phyloP scores from a whole-genome alignment of 371 early-diverging fungal genomes.

The Mortierella sp. region DNA sequence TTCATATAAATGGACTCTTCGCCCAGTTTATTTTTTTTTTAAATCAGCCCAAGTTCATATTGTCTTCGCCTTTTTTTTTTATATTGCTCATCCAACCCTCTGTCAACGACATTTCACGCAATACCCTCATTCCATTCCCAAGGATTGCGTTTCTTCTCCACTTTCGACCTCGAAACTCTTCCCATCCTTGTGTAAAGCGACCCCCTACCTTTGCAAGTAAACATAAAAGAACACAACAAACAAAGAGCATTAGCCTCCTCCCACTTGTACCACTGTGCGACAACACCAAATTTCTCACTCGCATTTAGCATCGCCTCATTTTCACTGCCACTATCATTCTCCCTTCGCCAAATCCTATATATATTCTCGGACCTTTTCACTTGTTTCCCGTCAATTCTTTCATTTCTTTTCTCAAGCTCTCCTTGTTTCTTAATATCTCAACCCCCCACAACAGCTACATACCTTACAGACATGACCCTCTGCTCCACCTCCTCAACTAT shows the following conservation, averaged over 20 bases:
- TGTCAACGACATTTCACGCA: slow-evolving; percentile 22
- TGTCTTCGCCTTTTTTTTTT: background rate
- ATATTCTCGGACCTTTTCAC: slow-evolving; percentile 9
- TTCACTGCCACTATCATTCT: background rate
- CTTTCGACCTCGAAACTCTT: background rate
- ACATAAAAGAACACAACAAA: background rate
- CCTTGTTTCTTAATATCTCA: slow-evolving; percentile 5
- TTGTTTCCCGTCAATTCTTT: slow-evolving; percentile 4
- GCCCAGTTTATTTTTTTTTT: background rate
- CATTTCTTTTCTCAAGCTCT: slow-evolving; percentile 1
- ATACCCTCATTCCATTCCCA: background rate
- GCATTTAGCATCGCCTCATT: background rate
- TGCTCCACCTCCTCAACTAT: slow-evolving; percentile 18
- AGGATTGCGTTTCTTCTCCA: background rate
- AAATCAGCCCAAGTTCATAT: background rate
- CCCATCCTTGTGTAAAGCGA: background rate
- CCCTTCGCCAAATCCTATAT: background rate
- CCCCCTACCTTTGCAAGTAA: background rate
- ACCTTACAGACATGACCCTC: slow-evolving; percentile 3
- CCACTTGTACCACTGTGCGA: slow-evolving; percentile 24
- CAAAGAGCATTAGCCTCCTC: slow-evolving; percentile 7
- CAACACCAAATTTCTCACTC: slow-evolving; percentile 28
- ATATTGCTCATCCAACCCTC: background rate
- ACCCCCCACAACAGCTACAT: background rate
- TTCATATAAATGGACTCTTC: background rate